phyloP scores from a whole-genome alignment of 2,329 filamentous ascomycete genomes.

The Penicillium sp. region DNA sequence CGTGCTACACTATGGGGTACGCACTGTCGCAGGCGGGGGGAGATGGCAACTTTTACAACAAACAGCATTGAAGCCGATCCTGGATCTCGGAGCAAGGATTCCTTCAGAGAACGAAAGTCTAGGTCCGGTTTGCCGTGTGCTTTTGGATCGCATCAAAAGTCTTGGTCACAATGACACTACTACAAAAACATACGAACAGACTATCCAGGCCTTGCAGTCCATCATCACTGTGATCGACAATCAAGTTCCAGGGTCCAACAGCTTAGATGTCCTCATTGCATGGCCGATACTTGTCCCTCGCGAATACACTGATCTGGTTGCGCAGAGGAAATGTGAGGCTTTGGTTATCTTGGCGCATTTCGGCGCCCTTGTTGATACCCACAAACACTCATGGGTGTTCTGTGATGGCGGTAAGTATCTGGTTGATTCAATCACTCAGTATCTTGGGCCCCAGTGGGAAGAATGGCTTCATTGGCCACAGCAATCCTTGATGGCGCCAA shows the following conservation, averaged over 20 bases:
- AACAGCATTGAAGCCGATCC: constrained; percentile 14
- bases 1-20: constrained; percentile 29
- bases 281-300: constrained; percentile 33
- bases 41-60: constrained; percentile 17
- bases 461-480: constrained; percentile 31
- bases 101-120: constrained; percentile 4
- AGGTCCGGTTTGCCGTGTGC: constrained; percentile 2
- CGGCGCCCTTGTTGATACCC: constrained; percentile 37
- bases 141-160: constrained; percentile 11
- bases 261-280: constrained; percentile 3
- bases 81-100: neutral
- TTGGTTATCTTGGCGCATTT: constrained; percentile 43
- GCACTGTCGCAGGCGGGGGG: constrained; percentile 14
- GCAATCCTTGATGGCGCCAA: neutral
- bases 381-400: constrained; percentile 38
- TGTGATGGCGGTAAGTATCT: constrained; percentile 32
- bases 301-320: constrained; percentile 33
- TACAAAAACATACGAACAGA: constrained; percentile 6
- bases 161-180: constrained; percentile 5
- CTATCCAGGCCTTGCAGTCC: constrained; percentile 11
- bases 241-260: neutral
- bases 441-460: constrained; percentile 30
- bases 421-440: constrained; percentile 22
- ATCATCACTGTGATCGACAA: constrained; percentile 2
- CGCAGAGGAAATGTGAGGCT: constrained; percentile 37